Conservation (phyloP, 345 rosid species). For the Lumnitzera racemosa region DNA sequence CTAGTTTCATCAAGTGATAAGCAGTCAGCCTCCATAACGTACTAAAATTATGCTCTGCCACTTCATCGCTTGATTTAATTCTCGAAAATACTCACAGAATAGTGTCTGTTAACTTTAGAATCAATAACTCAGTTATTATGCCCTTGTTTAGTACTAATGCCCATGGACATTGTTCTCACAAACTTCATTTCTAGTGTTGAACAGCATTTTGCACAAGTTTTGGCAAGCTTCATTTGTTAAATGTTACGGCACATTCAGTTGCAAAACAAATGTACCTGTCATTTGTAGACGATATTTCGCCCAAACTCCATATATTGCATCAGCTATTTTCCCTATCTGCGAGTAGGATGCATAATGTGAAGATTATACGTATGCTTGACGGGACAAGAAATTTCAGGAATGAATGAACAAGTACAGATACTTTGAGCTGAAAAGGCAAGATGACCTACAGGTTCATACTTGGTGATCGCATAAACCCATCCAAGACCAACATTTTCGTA, state of each 20-base stretch:
- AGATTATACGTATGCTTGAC: not conserved
- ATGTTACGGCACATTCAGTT: not conserved
- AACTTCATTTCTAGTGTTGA: too few species aligned
- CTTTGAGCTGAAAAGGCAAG: not conserved
- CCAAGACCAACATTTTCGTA: conserved; percentile 89
- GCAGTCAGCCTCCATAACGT: too few species aligned
- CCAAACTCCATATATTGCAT: conserved; percentile 70
- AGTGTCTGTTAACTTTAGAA: too few species aligned
- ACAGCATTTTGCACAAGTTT: too few species aligned
- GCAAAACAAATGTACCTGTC: conserved; percentile 42
- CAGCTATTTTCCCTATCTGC: conserved; percentile 67
- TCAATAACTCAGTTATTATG: too few species aligned
- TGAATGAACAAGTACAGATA: not conserved
- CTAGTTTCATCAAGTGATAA: too few species aligned
- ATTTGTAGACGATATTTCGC: conserved; percentile 79
- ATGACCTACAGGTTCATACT: conserved; percentile 68
- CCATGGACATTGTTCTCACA: too few species aligned
- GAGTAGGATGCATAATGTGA: conserved; percentile 2
- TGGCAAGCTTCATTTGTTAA: not conserved
- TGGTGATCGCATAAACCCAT: conserved; percentile 83
- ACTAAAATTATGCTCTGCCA: too few species aligned
- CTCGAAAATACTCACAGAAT: too few species aligned
- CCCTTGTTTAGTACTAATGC: too few species aligned
- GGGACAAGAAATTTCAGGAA: not conserved
- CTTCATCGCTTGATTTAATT: too few species aligned